Base-by-base conservation (phyloP, 495 filamentous ascomycete genomes). In the Neurospora tetraspora region DNA sequence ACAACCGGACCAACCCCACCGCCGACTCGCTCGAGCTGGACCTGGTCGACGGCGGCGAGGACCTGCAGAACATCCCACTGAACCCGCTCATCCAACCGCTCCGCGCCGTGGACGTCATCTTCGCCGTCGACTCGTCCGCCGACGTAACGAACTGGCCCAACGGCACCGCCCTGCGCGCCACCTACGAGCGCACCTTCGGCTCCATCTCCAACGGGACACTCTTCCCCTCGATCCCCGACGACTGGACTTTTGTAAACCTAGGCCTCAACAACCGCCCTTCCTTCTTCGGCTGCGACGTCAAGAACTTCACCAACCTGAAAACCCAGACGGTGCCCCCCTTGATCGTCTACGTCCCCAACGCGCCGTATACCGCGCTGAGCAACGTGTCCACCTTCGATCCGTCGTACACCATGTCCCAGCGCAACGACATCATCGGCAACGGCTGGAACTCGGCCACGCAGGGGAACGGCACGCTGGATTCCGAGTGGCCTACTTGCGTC, bases 321-420 rank as follows among this genome's bases (percentile, higher is more conserved):
- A 16, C 34, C 8, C 76, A 78, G 72, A 77, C 72, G 74, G 47
- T 76, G 0, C 82, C 90, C 0, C 95, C 95, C 0, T 76, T 98
- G 39, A 80, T 98, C 73, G 92, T 98, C 73, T 98, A 98, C 81
- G 76, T 98, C n/a, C 92, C 95, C 70, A 97, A 97, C 80, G 82
- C 87, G 16, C 95, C 95, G 0, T 97, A 96, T 82, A 88, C 86
- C 43, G 86, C 85, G 74, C 76, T 85, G 59, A 91, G 88, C 76
- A 98, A 98, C 82, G 81, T 90, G 4, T 89, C 89, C 4, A 98
- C 96, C 39, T 93, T 91, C 78, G 80, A 87, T 43, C 83, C 88
- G 4, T 75, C 76, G 5, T 94, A 93, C 83, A 84, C 87, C 14
- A 80, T 87, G 75, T 82, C 77, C 7, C 76, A 92, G 78, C 89